phyloP scores from a whole-genome alignment of 345 rosid genomes.

The Physaria fendleri region DNA sequence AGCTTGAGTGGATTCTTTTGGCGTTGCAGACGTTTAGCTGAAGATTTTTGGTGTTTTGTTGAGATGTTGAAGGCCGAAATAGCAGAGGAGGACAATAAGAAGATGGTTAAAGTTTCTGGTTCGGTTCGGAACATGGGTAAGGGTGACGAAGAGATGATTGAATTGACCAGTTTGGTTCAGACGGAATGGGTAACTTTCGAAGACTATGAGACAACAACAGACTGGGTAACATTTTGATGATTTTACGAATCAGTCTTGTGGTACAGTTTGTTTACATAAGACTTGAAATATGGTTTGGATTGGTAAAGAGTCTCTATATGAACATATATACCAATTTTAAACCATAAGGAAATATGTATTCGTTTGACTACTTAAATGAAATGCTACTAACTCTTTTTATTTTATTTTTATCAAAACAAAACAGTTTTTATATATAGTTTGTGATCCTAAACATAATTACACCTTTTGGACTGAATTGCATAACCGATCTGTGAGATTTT shows the following conservation, averaged over 20 bases:
- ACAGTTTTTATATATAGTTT: background rate
- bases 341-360: too few relatives aligned
- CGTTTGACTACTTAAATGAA: background rate
- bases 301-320: background rate
- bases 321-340: background rate
- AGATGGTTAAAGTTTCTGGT: background rate
- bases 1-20: conserved; percentile 26
- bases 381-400: background rate
- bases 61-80: conserved; percentile 32
- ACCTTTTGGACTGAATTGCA: background rate
- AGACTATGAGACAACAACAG: too few relatives aligned
- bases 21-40: conserved; percentile 34
- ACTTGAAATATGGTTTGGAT: background rate
- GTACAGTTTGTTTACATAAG: background rate
- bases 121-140: background rate
- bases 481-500: background rate
- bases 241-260: conserved; percentile 3
- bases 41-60: conserved; percentile 45
- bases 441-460: background rate
- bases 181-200: too few relatives aligned
- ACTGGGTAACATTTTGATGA: too few relatives aligned
- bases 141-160: conserved; percentile 1
- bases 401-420: background rate
- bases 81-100: background rate
- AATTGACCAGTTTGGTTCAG: too few relatives aligned